Base-by-base conservation (phyloP, 352 stramenopile species). In the Pythium vanterpoolii region DNA sequence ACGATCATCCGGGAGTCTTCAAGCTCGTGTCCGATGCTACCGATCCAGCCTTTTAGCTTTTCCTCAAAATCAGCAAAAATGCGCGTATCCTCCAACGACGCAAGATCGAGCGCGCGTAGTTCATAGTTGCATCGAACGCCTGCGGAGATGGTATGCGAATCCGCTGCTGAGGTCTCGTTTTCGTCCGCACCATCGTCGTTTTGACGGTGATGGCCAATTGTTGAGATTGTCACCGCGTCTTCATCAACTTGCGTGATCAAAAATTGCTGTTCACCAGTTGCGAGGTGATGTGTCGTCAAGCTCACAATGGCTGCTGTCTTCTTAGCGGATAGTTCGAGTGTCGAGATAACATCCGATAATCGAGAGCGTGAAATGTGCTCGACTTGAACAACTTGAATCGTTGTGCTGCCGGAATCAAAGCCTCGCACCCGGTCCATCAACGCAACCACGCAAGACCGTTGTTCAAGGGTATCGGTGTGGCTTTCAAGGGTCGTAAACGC, bases 1-100 rank as follows among this genome's bases (percentile, higher is more conserved):
- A 66, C 23, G 3, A 72, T 56, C 2, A 60, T 28, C 4, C 65
- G 47, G 10, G 65, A 66, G n/a, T 60, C 50, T 45, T 72, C 60
- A 26, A 68, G 28, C 27, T 65, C 51, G 1, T 64, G 47, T 7
- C 65, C 65, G 39, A 72, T 57, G 3, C 27, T 26, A 9, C 36
- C 36, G 4, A 72, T 26, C 49, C 65, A 66, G 1, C 13, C 21
- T 24, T 63, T 45, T 5, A 72, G 19, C 10, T 53, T 59, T 8
- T 51, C 39, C 16, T 65, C 49, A 11, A 64, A 59, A 6, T 48
- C 30, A 7, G 26, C 3, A 9, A 66, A 18, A 8, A 31, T 26
- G 13, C 52, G 18, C 1, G 14, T 0, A 31, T 68, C 58, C 26
- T 47, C 5, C 1, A 72, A 19, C 18, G 30, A 28, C 7, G 43